Conservation (phyloP, 768 basidiomycete genomes). For the Lyophyllum semitale region DNA sequence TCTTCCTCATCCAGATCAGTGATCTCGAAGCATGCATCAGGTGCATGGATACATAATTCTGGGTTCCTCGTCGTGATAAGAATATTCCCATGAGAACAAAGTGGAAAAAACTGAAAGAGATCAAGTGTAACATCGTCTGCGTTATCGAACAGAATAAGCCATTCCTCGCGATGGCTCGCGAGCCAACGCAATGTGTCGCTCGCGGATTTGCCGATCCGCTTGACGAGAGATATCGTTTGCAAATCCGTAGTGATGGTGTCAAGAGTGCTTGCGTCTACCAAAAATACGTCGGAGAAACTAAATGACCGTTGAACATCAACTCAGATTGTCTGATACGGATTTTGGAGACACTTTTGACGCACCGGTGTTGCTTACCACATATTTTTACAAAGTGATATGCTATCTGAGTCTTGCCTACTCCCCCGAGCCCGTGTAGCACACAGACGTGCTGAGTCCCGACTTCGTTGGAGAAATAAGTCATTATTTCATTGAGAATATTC, state of each 20-base stretch:
- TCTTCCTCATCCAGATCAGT: background rate
- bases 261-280: background rate
- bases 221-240: background rate
- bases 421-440: background rate
- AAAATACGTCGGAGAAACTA: background rate
- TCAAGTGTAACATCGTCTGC: background rate
- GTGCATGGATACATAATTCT: background rate
- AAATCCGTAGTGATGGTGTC: background rate
- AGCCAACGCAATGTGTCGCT: background rate
- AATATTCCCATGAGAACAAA: constrained; percentile 4
- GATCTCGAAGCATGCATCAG: background rate
- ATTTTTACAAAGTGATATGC: background rate
- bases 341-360: background rate
- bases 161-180: background rate
- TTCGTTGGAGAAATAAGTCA: background rate
- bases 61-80: constrained; percentile 5
- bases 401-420: background rate
- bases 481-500: background rate
- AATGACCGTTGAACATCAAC: background rate
- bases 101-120: background rate
- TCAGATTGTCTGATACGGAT: background rate
- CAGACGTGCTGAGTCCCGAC: background rate
- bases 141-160: constrained; percentile 5
- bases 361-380: background rate
- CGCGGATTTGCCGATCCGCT: background rate